phyloP scores from a whole-genome alignment of 2,329 filamentous ascomycete species.

The Tolypocladium tundrense region DNA sequence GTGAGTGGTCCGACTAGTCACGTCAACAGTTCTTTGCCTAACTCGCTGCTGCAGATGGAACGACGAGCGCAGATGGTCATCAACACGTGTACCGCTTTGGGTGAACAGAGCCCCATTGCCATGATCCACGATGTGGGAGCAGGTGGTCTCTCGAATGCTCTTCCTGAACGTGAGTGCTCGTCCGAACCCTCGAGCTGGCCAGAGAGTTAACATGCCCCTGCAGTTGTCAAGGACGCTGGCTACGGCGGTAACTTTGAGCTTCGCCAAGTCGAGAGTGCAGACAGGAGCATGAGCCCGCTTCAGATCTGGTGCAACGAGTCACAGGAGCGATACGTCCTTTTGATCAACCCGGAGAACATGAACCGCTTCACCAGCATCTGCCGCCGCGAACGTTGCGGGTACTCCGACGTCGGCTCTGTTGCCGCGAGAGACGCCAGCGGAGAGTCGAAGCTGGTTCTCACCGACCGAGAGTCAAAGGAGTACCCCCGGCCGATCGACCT shows the following conservation, averaged over 20 bases:
- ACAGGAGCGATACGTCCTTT: conserved; percentile 90
- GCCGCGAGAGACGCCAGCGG: conserved; percentile 50
- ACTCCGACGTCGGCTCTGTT: conserved; percentile 80
- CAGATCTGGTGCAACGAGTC: conserved; percentile 98
- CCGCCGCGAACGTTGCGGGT: conserved; percentile 79
- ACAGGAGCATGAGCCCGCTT: conserved; percentile 85
- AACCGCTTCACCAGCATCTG: conserved; percentile 64
- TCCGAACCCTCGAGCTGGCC: neutral
- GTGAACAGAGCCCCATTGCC: conserved; percentile 76
- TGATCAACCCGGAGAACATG: conserved; percentile 71
- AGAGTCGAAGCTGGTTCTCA: conserved; percentile 64
- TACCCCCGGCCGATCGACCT: conserved; percentile 76
- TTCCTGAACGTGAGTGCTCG: conserved; percentile 55
- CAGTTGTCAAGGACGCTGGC: conserved; percentile 80
- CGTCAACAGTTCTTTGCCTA: neutral
- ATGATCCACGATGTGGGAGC: conserved; percentile 98
- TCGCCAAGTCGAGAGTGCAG: conserved; percentile 84
- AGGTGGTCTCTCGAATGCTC: conserved; percentile 64
- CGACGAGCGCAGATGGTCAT: conserved; percentile 96
- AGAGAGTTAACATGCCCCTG: neutral
- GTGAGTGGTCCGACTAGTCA: neutral
- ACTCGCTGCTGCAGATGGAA: conserved; percentile 48
- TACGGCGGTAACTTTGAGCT: conserved; percentile 88
- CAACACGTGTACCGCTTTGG: conserved; percentile 81
- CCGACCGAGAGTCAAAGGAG: conserved; percentile 66